These are phyloP conservation scores for Dipteronia sinensis DNA, from an alignment of 345 rosid genomes.

Conservation along the genomic window DNA sequence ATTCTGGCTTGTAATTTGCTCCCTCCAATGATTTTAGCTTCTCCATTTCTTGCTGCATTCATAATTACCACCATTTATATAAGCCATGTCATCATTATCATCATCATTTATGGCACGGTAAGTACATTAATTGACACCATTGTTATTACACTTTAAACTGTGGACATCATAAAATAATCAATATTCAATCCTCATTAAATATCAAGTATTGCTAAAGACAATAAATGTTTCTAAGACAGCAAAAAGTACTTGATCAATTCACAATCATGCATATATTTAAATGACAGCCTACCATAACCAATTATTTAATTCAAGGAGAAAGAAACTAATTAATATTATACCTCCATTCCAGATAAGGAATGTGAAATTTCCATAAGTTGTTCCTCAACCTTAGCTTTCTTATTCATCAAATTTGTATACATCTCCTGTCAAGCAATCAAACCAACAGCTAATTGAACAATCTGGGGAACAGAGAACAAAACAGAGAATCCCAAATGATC, in stretches of 20 bases:
- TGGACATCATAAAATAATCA: neutral
- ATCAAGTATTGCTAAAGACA: neutral
- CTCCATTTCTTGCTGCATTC: conserved; percentile 56
- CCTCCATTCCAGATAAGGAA: conserved; percentile 55
- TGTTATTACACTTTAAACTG: neutral
- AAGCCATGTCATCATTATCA: neutral
- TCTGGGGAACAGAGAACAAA: neutral
- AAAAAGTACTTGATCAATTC: neutral
- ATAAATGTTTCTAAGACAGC: neutral
- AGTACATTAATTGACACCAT: neutral
- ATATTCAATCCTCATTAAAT: neutral
- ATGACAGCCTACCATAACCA: neutral
- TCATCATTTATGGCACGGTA: neutral
- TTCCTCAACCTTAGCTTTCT: conserved; percentile 58
- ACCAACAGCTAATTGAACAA: neutral
- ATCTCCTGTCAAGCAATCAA: conserved; percentile 49
- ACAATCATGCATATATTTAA: neutral
- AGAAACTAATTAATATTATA: conserved; percentile 25
- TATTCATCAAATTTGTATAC: conserved; percentile 52
- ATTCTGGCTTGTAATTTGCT: conserved; percentile 25
- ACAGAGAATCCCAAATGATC: neutral
- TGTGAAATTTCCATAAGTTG: conserved; percentile 54
- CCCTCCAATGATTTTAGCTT: conserved; percentile 43
- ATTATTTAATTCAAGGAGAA: neutral
- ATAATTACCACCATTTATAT: conserved; percentile 5